phyloP scores from a whole-genome alignment of 495 filamentous ascomycete genomes.

The Hyaloscypha hepaticicola region DNA sequence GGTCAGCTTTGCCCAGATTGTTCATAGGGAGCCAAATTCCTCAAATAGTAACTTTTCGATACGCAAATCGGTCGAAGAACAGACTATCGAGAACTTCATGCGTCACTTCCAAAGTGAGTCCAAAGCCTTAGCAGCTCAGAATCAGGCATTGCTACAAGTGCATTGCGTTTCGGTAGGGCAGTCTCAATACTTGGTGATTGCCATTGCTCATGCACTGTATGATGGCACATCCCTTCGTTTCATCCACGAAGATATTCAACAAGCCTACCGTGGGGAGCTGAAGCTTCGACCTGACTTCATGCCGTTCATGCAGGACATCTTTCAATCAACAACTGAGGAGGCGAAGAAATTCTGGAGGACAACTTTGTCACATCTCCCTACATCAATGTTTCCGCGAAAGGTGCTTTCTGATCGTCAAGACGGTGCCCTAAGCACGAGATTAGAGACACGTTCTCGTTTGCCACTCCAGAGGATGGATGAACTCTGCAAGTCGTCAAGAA shows the following conservation, averaged over 20 bases:
- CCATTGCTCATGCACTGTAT: slow-evolving; percentile 76
- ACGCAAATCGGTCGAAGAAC: not conserved
- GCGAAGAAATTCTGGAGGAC: slow-evolving; percentile 59
- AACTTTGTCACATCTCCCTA: slow-evolving; percentile 48
- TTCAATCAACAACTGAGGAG: slow-evolving; percentile 37
- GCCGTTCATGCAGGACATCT: slow-evolving; percentile 45
- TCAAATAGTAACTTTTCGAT: slow-evolving; percentile 14
- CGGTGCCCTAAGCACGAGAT: slow-evolving; percentile 36
- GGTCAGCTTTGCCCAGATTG: slow-evolving; percentile 63
- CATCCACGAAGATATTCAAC: slow-evolving; percentile 63
- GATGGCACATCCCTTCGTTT: slow-evolving; percentile 72
- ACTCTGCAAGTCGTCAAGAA: slow-evolving; percentile 55
- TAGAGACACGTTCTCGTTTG: slow-evolving; percentile 46
- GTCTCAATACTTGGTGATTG: slow-evolving; percentile 56
- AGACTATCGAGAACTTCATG: slow-evolving; percentile 33
- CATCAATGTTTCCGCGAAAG: slow-evolving; percentile 35
- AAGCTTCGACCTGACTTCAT: slow-evolving; percentile 44
- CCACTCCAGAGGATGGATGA: slow-evolving; percentile 35
- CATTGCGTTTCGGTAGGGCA: slow-evolving; percentile 36
- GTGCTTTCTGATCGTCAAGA: not conserved
- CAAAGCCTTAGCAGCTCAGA: not conserved
- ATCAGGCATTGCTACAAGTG: slow-evolving; percentile 41
- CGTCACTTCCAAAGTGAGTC: slow-evolving; percentile 14
- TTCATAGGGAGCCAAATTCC: slow-evolving; percentile 36
- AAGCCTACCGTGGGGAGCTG: slow-evolving; percentile 50